These are phyloP conservation scores for Nothophoma quercina DNA, from an alignment of 2,329 filamentous ascomycete genomes.

Conservation along the genomic window DNA sequence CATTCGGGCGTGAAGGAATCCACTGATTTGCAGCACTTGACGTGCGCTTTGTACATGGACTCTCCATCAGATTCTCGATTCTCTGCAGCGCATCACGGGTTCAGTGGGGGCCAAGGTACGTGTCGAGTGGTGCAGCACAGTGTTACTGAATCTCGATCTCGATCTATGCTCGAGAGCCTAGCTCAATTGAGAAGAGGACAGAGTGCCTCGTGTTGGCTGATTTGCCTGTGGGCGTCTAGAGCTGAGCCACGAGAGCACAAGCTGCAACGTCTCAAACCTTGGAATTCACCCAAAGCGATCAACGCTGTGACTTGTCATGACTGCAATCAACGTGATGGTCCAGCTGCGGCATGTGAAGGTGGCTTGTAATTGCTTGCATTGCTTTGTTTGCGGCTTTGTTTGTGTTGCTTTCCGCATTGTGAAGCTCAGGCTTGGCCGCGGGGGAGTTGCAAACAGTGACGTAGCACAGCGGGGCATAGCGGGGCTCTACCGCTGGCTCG, in stretches of 20 bases:
- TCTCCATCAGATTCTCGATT: constrained; percentile 5
- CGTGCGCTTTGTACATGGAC: constrained; percentile 13
- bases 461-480: constrained; percentile 12
- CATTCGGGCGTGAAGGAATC: neutral
- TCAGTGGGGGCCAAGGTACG: constrained; percentile 8
- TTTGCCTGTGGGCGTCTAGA: constrained; percentile 13
- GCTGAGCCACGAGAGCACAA: constrained; percentile 13
- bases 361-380: constrained; percentile 3
- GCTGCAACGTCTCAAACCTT: constrained; percentile 6
- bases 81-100: constrained; percentile 14
- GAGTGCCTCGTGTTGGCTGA: constrained; percentile 12
- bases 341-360: constrained; percentile 1
- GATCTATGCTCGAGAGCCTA: constrained; percentile 11
- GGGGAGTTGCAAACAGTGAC: constrained; percentile 14
- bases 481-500: constrained; percentile 14
- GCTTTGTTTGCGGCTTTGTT: constrained; percentile 16
- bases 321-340: neutral
- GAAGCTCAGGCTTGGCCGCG: constrained; percentile 9
- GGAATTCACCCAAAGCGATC: neutral
- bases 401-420: constrained; percentile 8
- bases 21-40: constrained; percentile 17
- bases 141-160: constrained; percentile 13
- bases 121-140: constrained; percentile 3
- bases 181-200: constrained; percentile 12
- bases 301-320: neutral